Base-by-base conservation (phyloP, 75 land plant species). In the Pseudotsuga menziesii region DNA sequence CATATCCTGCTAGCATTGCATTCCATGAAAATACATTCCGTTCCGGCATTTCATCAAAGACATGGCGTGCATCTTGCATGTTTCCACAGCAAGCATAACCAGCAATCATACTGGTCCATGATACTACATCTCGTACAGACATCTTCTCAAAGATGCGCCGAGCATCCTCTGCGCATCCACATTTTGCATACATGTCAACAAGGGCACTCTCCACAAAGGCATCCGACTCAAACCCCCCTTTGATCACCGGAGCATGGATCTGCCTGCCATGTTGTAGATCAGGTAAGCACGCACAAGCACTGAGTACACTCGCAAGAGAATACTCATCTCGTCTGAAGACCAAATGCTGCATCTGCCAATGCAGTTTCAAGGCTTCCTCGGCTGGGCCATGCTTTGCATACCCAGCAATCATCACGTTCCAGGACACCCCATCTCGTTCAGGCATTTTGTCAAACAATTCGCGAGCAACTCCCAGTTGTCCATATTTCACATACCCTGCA, bases 11-110 rank as follows among this genome's bases (percentile, higher is more conserved):
- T 29, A 90, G 80, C 75, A 92, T 69, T 4, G 84, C 83, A 41
- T 90, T 92, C 94, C 94, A 91, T 20, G 89, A 85, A 27, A 89
- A 76, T 14, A 88, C 27, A 80, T 89, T 81, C 22, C 88, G 84
- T 60, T 79, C 79, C 8, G 80, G n/a, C 88, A 85, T 85, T 52
- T 77, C 57, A 4, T 79, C 84, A 26, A 88, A 75, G 78, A 90
- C 77, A 27, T 2, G 63, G 73, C 79, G n/a, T 39, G 85, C 90
- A 39, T 75, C 81, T 7, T 66, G 39, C 7, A 56, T 74, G 8
- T 78, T 56, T 4, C 91, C 88, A 20, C 64, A 59, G 39, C 75
- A 83, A n/a, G 80, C 84, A 58, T 82, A 78, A 5, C 80, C 84
- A 4, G 62, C 59, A 73, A 84, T 82, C 76, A 82, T 82, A 54